These are phyloP conservation scores for Neurospora sp. DNA, from an alignment of 495 filamentous ascomycete genomes.

Conservation along the genomic window DNA sequence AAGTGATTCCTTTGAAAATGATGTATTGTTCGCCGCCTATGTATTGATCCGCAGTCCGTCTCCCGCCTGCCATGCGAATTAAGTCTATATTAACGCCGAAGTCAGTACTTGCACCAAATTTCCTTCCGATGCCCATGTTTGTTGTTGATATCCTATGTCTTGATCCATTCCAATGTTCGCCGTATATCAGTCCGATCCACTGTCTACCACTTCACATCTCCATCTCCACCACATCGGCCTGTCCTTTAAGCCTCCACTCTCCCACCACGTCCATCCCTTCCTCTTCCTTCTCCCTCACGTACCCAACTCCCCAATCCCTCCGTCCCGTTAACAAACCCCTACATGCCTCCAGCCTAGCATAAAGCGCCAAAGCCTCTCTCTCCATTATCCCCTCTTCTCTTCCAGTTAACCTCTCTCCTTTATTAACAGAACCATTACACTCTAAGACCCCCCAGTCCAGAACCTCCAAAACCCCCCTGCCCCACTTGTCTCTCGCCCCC, in stretches of 20 bases:
- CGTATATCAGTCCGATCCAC: background rate
- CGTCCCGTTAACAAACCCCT: conserved; percentile 20
- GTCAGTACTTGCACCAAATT: background rate
- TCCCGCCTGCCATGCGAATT: background rate
- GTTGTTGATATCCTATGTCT: background rate
- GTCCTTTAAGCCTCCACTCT: conserved; percentile 10
- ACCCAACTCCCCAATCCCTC: conserved; percentile 15
- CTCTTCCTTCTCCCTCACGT: conserved; percentile 2
- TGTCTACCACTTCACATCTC: background rate
- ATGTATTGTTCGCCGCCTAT: background rate
- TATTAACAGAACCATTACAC: background rate
- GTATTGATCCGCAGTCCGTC: background rate
- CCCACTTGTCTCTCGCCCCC: conserved; percentile 28
- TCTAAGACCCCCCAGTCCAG: conserved; percentile 17
- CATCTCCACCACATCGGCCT: background rate
- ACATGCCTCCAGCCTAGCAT: conserved; percentile 23
- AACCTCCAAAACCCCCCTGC: conserved; percentile 26
- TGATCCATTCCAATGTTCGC: background rate
- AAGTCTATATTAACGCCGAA: background rate
- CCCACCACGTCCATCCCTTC: conserved; percentile 3
- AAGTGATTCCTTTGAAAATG: background rate
- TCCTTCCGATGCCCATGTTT: background rate
- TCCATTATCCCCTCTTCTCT: background rate
- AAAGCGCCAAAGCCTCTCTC: conserved; percentile 11
- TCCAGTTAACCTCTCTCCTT: background rate